A percentile compares a stretch with the other conserved stretches of the same genome.
phyloP scores from a whole-genome alignment of 139 green algal genomes.

The Asterochloris sp. region DNA sequence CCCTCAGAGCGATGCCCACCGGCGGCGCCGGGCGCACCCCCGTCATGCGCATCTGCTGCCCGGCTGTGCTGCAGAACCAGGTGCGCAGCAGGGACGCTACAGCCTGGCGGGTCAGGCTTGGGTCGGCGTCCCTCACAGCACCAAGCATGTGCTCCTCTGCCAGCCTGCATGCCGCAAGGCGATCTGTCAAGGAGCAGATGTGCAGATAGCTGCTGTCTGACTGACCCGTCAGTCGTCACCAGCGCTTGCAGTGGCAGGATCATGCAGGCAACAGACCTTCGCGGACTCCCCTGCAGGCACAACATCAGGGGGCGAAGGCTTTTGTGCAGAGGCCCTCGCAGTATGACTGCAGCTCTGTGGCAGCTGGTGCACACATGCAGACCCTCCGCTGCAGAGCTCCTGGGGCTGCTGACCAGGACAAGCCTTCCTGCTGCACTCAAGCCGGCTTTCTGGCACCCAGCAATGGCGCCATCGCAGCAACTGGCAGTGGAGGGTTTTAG shows the following conservation, averaged over 20 bases:
- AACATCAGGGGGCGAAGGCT: too few species aligned
- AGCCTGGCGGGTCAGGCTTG: neutral
- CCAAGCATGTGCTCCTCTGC: constrained; percentile 2
- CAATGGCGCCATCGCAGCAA: too few species aligned
- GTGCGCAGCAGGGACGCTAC: neutral
- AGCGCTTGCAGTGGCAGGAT: neutral
- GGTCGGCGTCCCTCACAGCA: neutral
- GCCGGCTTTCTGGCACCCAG: too few species aligned
- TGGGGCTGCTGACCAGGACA: too few species aligned
- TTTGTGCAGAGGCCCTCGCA: too few species aligned
- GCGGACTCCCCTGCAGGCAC: neutral
- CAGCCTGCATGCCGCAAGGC: neutral
- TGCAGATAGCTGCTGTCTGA: neutral
- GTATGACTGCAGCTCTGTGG: neutral
- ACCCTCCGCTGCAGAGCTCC: too few species aligned
- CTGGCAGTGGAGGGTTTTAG: neutral
- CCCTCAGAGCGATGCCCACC: too few species aligned
- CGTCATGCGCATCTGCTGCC: too few species aligned
- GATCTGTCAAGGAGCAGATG: neutral
- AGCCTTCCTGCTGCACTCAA: too few species aligned
- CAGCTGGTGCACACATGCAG: too few species aligned
- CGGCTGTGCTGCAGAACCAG: constrained; percentile 9
- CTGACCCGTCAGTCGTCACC: neutral
- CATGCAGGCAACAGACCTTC: neutral
- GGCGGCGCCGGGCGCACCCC: too few species aligned